Percentiles rank a stretch among this genome's conserved stretches.
Conservation (phyloP, 2,329 filamentous ascomycete genomes). For the Biscogniauxia marginata region DNA sequence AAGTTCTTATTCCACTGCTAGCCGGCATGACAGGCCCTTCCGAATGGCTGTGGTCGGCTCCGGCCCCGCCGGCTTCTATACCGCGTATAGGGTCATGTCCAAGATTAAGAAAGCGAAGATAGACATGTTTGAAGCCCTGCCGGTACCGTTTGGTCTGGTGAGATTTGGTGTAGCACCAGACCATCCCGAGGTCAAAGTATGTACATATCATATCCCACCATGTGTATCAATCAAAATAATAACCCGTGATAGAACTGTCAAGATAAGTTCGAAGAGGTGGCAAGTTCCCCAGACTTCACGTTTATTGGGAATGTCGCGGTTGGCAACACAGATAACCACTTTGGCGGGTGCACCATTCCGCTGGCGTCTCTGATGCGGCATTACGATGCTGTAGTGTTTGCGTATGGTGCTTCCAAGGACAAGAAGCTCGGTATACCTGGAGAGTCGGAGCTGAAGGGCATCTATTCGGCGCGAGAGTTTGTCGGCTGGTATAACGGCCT, state of each 20-base stretch:
- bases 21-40: slow-evolving; percentile 50
- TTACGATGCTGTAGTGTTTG: slow-evolving; percentile 89
- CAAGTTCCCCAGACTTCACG: slow-evolving; percentile 75
- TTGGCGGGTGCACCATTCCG: slow-evolving; percentile 54
- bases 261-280: slow-evolving; percentile 89
- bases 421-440: slow-evolving; percentile 75
- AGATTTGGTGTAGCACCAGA: slow-evolving; percentile 96
- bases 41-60: slow-evolving; percentile 89
- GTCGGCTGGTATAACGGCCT: slow-evolving; percentile 99
- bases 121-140: slow-evolving; percentile 95
- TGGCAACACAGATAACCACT: slow-evolving; percentile 49
- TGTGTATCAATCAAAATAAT: neutral
- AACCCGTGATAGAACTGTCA: slow-evolving; percentile 73
- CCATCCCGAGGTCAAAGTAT: slow-evolving; percentile 95
- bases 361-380: slow-evolving; percentile 70
- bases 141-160: slow-evolving; percentile 89
- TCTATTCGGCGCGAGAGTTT: slow-evolving; percentile 88
- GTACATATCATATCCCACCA: slow-evolving; percentile 10
- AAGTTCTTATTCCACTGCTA: slow-evolving; percentile 25
- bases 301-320: slow-evolving; percentile 90
- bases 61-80: slow-evolving; percentile 94
- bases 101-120: slow-evolving; percentile 70
- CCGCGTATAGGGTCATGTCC: slow-evolving; percentile 79
- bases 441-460: slow-evolving; percentile 68
- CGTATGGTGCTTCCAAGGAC: slow-evolving; percentile 89